Percentiles rank a stretch among this genome's conserved stretches.
Conservation (phyloP, 2,329 filamentous ascomycete genomes). For the Fusarium phyllophilum region DNA sequence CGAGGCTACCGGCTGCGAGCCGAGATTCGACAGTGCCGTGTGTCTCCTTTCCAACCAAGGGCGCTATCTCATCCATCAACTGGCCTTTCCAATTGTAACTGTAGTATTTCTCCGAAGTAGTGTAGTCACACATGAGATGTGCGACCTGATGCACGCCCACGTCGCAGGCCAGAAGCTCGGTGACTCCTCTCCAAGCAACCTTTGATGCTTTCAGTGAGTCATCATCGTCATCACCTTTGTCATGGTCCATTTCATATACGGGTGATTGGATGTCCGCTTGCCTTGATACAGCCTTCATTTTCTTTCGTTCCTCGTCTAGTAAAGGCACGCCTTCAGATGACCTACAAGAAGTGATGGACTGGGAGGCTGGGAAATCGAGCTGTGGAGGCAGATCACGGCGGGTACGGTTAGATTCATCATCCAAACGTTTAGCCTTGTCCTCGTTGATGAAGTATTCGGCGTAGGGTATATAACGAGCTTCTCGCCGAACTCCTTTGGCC, state of each 20-base stretch:
- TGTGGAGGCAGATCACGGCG: constrained; percentile 17
- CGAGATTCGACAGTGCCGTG: constrained; percentile 51
- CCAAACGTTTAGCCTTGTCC: neutral
- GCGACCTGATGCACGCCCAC: constrained; percentile 38
- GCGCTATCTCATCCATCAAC: neutral
- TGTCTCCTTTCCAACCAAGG: neutral
- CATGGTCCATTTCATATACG: neutral
- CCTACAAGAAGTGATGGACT: neutral
- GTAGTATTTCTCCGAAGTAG: neutral
- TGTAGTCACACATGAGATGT: constrained; percentile 21
- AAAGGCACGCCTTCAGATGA: neutral
- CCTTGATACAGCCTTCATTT: neutral
- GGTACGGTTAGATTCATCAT: constrained; percentile 16
- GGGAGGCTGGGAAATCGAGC: constrained; percentile 2
- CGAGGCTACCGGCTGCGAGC: constrained; percentile 48
- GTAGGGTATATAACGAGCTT: neutral
- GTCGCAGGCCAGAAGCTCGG: constrained; percentile 39
- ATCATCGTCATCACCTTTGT: neutral
- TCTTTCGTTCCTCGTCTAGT: neutral
- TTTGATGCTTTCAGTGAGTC: neutral
- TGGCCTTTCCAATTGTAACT: constrained; percentile 40
- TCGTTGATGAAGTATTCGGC: neutral
- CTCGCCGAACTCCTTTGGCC: neutral
- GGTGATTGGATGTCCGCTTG: neutral
- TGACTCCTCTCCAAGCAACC: constrained; percentile 37